Conservation (phyloP, 1,284 basidiomycete species). For the Moniliella sp. region DNA sequence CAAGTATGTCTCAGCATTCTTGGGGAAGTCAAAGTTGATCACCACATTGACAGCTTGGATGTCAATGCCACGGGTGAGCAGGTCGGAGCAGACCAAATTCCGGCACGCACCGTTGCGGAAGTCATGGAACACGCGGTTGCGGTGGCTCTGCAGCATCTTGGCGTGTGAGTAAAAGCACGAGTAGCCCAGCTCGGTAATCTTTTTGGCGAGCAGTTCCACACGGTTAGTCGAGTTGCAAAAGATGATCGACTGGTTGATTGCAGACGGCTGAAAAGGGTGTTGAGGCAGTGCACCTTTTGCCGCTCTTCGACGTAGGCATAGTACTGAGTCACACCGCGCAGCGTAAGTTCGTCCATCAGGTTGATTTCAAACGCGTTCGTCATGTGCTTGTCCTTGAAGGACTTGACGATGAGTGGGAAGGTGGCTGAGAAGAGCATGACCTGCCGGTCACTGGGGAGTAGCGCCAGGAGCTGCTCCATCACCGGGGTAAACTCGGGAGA, state of each 20-base stretch:
- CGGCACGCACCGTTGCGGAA: conserved; percentile 94
- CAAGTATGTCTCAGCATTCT: conserved; percentile 92
- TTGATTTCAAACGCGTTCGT: conserved; percentile 88
- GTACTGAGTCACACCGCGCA: conserved; percentile 95
- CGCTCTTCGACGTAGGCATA: conserved; percentile 97
- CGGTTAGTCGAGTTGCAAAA: conserved; percentile 99
- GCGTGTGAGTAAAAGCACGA: conserved; percentile 99
- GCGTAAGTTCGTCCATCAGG: conserved; percentile 95
- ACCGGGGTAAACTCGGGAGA: conserved; percentile 94
- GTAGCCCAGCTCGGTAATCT: conserved; percentile 95
- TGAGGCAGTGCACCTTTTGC: conserved; percentile 96
- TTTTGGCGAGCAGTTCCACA: conserved; percentile 92
- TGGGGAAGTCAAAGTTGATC: conserved; percentile 98
- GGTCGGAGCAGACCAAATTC: conserved; percentile 81
- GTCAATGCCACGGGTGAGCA: conserved; percentile 94
- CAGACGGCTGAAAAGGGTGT: conserved; percentile 87
- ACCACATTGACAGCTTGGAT: conserved; percentile 98
- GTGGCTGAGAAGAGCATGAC: conserved; percentile 98
- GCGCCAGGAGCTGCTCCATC: conserved; percentile 78
- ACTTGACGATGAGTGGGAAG: conserved; percentile 95
- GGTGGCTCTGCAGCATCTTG: conserved; percentile 94
- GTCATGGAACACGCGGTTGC: conserved; percentile 98
- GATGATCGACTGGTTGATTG: conserved; percentile 99
- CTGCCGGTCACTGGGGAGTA: conserved; percentile 66
- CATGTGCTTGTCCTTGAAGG: conserved; percentile 99